Base-by-base conservation (phyloP, 2,329 filamentous ascomycete species). In the Arthrobotrys musiformis region DNA sequence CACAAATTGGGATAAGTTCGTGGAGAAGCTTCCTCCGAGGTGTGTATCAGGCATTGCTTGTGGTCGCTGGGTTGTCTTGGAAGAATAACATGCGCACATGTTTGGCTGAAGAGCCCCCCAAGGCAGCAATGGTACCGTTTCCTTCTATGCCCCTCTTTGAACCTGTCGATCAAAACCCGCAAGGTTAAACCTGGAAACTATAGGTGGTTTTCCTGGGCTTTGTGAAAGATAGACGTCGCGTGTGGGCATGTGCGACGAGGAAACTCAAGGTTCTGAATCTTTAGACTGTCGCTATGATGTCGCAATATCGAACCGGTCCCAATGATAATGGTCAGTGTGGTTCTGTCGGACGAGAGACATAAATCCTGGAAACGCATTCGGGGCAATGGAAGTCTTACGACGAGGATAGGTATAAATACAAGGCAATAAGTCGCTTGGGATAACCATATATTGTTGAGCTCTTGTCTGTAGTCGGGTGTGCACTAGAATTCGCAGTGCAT, bases 91-190 rank as follows among this genome's bases (percentile, higher is more conserved):
- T 9, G 4, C 22, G 24, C 7, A 46, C 24, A 26, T 40, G 15
- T 35, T 15, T 24, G 17, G 11, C 42, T 58, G 26, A 8, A 17
- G 26, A 33, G 30, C 7, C 22, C 37, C 52, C n/a, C n/a, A 33
- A 73, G 69, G 69, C 69, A 73, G 69, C 69, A 64, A 73, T 73
- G 30, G 22, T 33, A 70, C 67, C 67, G 69, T 73, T 66, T 61
- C 69, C 30, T 73, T 66, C 30, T 63, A 17, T 35, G 8, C 33
- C 33, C 15, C 26, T 40, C 56, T 17, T 54, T 35, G 46, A 46
- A 66, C 61, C 69, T 73, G 61, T 66, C 69, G 69, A 67, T 73
- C 61, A 33, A 17, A 42, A 50, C 2, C 22, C 54, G 30, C 48
- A 30, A 30, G 24, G 48, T 17, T 60, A 40, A 40, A 37, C 54